Evolutionary conservation across 176 grass and related monocot species (phyloP), one percentile per base, ranked within the genome.

Genomic region (Saccharum spontaneum): DNA sequence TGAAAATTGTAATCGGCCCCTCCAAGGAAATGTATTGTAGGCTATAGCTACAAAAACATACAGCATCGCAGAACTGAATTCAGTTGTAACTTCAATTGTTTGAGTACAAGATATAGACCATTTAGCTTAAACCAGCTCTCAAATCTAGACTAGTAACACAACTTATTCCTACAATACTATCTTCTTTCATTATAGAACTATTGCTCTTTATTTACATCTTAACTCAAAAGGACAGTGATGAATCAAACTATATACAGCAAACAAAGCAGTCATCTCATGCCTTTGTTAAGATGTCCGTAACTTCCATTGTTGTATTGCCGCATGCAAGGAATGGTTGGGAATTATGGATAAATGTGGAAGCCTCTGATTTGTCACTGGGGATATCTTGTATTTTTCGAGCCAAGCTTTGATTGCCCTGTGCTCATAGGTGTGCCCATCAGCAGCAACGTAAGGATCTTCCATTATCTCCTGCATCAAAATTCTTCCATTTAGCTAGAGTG

Each of bases 361-460:
- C 71, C 20, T 77, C 17, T 30, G 62, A 44, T 94, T 94, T 6
- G 89, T 98, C 46, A 93, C 38, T 34, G 95, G 95, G 31, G 95
- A 98, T 76, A 85, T 79, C 59, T 84, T 82, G 76, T 89, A 61
- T 82, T 93, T 82, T 63, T 86, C 39, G 43, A 98, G 82, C 95
- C 95, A 98, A 85, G 90, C 87, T 88, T 82, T 82, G 63, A 98
- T 98, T 86, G 89, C 95, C 40, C 39, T 91, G 71, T 90, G 81
- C 71, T 98, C 92, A 24, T 98, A 98, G 46, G 92, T 98, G 75
- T 98, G 91, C 74, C 95, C 95, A 85, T 94, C 95, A 69, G 90
- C 89, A 75, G 95, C 95, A 73, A 94, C 87, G 70, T 87, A 93
- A 22, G 95, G 95, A 77, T 98, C 76, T 1, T 90, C 89, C 95